Base-by-base conservation (phyloP, 805 yeast species). In the Nakazawaea peltata region DNA sequence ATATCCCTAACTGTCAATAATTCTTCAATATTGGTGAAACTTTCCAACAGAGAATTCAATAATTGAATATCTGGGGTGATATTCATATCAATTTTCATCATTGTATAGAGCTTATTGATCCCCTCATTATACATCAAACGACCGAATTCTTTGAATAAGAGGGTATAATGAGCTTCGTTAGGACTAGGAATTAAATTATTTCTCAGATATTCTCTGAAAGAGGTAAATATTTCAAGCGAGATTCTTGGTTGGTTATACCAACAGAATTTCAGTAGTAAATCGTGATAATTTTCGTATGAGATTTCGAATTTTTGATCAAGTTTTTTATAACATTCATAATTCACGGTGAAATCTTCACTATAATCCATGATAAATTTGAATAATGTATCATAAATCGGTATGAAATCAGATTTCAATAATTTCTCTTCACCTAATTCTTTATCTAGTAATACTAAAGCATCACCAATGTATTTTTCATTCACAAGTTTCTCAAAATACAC, bases 71-170 rank as follows among this genome's bases (percentile, higher is more conserved):
- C 78, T 40, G 75, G 67, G 39, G 65, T 70, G 28, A 81, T 56
- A 9, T 63, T 55, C 32, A 70, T 44, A 41, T 83, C 94, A 67
- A 78, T 68, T 37, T 81, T 77, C 49, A 79, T 57, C 31, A 69
- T 66, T 36, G 74, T 69, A 44, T 81, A 85, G 3, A 83, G 53
- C 39, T 77, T 80, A 32, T 62, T 62, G 13, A 81, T 74, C 0
- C 90, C 92, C 6, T 76, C 77, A 39, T 69, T 75, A 44, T 77
- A 82, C 23, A 66, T 55, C 34, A 60, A 58, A 32, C 65, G 63
- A 1, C 86, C 82, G 56, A 81, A 81, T 32, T 69, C 69, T 34
- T 68, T 61, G 49, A 83, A 76, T 17, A 82, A 52, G 43, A 70
- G 70, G 36, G 67, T 53, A 46, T 81, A 84, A 53, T 81, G 71